Evolutionary conservation across 2,329 filamentous ascomycete species (phyloP), one percentile per base, ranked within the genome.

Genomic region (Shiraia sp.): DNA sequence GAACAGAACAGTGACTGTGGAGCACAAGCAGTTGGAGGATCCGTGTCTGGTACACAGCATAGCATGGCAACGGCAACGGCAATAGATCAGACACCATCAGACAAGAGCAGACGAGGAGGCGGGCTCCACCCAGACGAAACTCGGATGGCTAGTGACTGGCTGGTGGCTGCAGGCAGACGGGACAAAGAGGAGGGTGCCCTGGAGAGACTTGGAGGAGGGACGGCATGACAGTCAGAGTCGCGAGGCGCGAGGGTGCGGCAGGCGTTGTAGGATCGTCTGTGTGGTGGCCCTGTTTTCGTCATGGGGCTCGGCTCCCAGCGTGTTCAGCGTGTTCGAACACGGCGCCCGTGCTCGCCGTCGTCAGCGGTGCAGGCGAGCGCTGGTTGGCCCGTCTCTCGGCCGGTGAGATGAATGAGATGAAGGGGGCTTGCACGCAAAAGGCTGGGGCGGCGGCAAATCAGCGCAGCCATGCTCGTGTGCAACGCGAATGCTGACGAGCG

Each of bases 141-240:
- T 52, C 53, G 65, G 65, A 61, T 58, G n/a, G n/a, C n/a, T n/a
- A n/a, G 57, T 63, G 60, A 63, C 55, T 27, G n/a, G n/a, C n/a
- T n/a, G n/a, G 35, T 53, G 48, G 54, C 44, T 42, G 46, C 52
- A 59, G 55, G 53, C 52, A 55, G 55, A 35, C 49, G 47, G 42
- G 33, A 45, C 36, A 49, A 49, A 59, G n/a, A n/a, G n/a, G n/a
- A n/a, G n/a, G n/a, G 47, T 17, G 44, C 32, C 47, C 38, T 55
- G 49, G n/a, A n/a, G n/a, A n/a, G n/a, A n/a, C n/a, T n/a, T n/a
- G n/a, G n/a, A n/a, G n/a, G n/a, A n/a, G 36, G 44, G 56, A 52
- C 47, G 53, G 57, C 59, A 61, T 63, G 57, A 59, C 55, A 57
- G 55, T 57, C 59, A 60, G 53, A 61, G 49, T 53, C 53, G 39